phyloP scores from a whole-genome alignment of 352 stramenopile genomes.

The Globisporangium spinosum region DNA sequence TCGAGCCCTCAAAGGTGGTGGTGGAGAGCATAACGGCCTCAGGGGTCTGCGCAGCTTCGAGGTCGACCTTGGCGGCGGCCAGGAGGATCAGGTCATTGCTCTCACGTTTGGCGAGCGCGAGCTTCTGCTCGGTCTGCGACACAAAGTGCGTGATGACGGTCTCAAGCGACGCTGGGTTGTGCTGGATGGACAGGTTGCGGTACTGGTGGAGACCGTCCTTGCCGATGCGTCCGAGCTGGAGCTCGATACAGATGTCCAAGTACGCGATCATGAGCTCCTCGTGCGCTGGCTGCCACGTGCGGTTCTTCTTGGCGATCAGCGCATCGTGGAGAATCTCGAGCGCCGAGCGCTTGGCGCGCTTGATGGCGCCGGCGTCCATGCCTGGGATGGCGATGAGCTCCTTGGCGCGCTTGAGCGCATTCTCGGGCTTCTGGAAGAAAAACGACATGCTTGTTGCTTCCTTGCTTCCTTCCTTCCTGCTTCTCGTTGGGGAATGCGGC shows the following conservation, averaged over 20 bases:
- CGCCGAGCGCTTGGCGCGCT: conserved; percentile 77
- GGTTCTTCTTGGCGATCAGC: conserved; percentile 93
- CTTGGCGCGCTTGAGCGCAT: conserved; percentile 88
- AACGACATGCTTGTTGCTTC: conserved; percentile 50
- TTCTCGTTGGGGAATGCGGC: conserved; percentile 3
- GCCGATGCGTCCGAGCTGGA: conserved; percentile 90
- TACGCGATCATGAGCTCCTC: conserved; percentile 97
- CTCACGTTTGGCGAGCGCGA: conserved; percentile 78
- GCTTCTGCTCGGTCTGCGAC: conserved; percentile 84
- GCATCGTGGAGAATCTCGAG: conserved; percentile 92
- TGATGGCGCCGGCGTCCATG: conserved; percentile 58
- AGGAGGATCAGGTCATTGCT: conserved; percentile 86
- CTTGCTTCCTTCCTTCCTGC: background rate
- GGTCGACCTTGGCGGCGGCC: conserved; percentile 78
- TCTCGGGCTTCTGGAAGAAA: conserved; percentile 91
- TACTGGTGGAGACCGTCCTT: conserved; percentile 99
- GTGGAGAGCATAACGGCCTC: conserved; percentile 96
- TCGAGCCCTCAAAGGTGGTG: conserved; percentile 94
- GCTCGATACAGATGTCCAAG: conserved; percentile 95
- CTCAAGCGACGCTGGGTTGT: conserved; percentile 94
- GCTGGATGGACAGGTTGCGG: conserved; percentile 92
- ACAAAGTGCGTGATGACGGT: conserved; percentile 93
- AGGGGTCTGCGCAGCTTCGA: conserved; percentile 92
- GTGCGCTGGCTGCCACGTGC: conserved; percentile 96
- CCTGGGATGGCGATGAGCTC: conserved; percentile 83